These are phyloP conservation scores for Paralagenidium karlingii DNA, from an alignment of 352 stramenopile species.

Conservation along the genomic window DNA sequence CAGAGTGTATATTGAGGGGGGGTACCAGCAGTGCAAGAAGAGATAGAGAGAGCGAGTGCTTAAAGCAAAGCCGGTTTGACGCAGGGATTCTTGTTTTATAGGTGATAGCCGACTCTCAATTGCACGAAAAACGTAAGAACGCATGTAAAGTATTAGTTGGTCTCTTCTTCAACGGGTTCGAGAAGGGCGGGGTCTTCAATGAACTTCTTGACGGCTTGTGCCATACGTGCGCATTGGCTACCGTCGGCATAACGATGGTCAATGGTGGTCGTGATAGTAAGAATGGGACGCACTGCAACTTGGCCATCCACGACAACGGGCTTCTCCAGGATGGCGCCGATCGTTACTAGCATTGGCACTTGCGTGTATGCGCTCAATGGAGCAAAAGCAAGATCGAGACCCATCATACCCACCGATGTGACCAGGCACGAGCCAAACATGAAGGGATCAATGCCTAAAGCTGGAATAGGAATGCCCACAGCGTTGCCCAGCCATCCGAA, in stretches of 20 bases:
- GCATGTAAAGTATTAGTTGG: no score
- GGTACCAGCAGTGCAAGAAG: no score
- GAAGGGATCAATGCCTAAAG: conserved; percentile 47
- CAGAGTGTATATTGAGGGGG: no score
- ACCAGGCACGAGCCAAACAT: conserved; percentile 66
- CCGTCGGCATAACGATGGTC: conserved; percentile 59
- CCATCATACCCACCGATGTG: conserved; percentile 61
- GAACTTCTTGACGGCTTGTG: conserved; percentile 26
- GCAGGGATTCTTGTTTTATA: no score
- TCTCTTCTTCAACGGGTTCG: conserved; percentile 23
- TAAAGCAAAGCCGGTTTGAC: no score
- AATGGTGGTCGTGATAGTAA: conserved; percentile 59
- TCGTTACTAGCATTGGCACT: conserved; percentile 53
- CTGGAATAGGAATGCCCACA: conserved; percentile 32
- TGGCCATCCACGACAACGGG: conserved; percentile 42
- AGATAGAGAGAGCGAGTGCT: no score
- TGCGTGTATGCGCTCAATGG: conserved; percentile 51
- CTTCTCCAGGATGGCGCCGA: conserved; percentile 57
- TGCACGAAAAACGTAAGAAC: no score
- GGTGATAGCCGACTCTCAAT: no score
- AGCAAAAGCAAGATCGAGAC: conserved; percentile 47
- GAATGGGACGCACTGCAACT: conserved; percentile 38
- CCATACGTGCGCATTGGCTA: conserved; percentile 44
- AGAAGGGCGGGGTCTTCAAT: conserved; percentile 38
- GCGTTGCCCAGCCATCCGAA: conserved; percentile 49